Percentiles rank a stretch among this genome's conserved stretches.
Evolutionary conservation across 257 asterid genomes (phyloP).

Genomic region (Parsonsia alboflavescens): DNA sequence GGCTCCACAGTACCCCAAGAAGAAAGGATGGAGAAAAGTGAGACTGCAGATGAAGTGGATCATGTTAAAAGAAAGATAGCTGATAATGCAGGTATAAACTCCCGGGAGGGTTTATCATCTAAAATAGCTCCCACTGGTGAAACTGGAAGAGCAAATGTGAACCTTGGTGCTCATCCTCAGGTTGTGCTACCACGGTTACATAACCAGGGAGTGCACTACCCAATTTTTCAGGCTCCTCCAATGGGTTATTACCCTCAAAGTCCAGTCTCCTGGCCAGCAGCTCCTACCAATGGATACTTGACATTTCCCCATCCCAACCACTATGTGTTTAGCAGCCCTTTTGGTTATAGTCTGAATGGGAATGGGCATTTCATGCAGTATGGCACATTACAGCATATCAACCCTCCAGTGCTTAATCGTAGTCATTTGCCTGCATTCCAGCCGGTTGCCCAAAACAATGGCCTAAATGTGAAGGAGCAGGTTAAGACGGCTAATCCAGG

Average conservation of each 20-base stretch:
- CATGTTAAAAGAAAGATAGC: slow-evolving; percentile 27
- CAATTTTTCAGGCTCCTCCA: slow-evolving; percentile 62
- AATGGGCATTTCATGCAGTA: slow-evolving; percentile 58
- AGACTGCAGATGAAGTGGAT: slow-evolving; percentile 24
- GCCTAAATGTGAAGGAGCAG: slow-evolving; percentile 35
- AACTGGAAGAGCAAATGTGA: slow-evolving; percentile 36
- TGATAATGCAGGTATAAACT: slow-evolving; percentile 29
- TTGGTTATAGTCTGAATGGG: slow-evolving; percentile 61
- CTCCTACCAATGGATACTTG: slow-evolving; percentile 64
- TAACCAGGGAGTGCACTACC: slow-evolving; percentile 54
- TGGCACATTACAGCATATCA: slow-evolving; percentile 56
- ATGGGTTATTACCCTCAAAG: slow-evolving; percentile 71
- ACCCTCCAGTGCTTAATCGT: slow-evolving; percentile 49
- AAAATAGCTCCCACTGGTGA: slow-evolving; percentile 33
- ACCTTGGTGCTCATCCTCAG: slow-evolving; percentile 45
- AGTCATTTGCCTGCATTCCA: slow-evolving; percentile 55
- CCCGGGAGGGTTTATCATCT: slow-evolving; percentile 25
- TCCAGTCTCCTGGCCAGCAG: slow-evolving; percentile 59
- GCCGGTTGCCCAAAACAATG: slow-evolving; percentile 50
- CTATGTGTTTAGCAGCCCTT: slow-evolving; percentile 51
- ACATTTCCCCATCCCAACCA: slow-evolving; percentile 63
- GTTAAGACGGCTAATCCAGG: slow-evolving; percentile 33
- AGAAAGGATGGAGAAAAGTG: slow-evolving; percentile 23
- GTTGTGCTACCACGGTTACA: slow-evolving; percentile 53
- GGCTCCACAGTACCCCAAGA: slow-evolving; percentile 28